These are phyloP conservation scores for Diaporthe capsici DNA, from an alignment of 2,329 filamentous ascomycete genomes.

Conservation along the genomic window DNA sequence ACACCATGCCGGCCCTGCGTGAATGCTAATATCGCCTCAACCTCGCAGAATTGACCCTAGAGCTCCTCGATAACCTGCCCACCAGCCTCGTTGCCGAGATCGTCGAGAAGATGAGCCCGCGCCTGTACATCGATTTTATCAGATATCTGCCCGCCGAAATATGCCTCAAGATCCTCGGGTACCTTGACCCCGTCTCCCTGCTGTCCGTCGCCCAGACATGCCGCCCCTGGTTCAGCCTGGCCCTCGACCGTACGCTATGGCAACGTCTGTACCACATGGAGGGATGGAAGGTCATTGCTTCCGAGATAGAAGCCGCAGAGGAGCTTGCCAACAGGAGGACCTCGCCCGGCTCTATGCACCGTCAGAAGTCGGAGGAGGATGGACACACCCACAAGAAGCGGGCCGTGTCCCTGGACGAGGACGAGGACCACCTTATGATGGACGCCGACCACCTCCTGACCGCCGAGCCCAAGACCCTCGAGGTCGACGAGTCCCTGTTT, in stretches of 20 bases:
- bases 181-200: constrained; percentile 85
- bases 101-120: constrained; percentile 83
- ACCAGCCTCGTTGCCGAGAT: constrained; percentile 86
- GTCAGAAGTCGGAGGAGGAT: constrained; percentile 59
- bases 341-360: constrained; percentile 57
- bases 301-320: constrained; percentile 78
- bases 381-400: constrained; percentile 69
- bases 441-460: constrained; percentile 50
- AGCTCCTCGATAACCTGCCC: constrained; percentile 81
- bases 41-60: constrained; percentile 81
- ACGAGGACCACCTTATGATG: constrained; percentile 61
- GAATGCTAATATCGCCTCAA: constrained; percentile 29
- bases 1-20: constrained; percentile 2
- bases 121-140: constrained; percentile 94
- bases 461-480: constrained; percentile 47
- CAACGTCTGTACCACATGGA: constrained; percentile 85
- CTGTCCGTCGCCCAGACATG: constrained; percentile 85
- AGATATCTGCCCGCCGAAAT: constrained; percentile 89
- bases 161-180: constrained; percentile 89
- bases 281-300: constrained; percentile 83
- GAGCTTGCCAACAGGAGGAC: constrained; percentile 64
- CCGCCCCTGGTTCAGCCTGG: constrained; percentile 83
- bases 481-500: constrained; percentile 42
- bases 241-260: constrained; percentile 90
- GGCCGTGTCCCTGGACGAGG: constrained; percentile 62